Evolutionary conservation across 768 basidiomycete genomes (phyloP).

Genomic region (Amanita jacksonii): DNA sequence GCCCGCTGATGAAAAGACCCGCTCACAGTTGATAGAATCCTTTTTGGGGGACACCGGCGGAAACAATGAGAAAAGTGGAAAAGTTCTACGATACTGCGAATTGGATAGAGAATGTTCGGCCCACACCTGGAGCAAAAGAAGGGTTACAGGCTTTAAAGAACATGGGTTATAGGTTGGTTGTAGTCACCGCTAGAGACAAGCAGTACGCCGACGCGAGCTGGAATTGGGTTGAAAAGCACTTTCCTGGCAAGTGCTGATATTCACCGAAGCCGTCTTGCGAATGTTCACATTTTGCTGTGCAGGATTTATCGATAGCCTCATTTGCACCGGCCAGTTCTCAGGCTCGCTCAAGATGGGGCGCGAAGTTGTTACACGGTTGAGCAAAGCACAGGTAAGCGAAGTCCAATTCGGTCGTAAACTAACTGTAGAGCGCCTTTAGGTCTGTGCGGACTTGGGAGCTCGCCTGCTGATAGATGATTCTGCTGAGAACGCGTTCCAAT

Average conservation of each 20-base stretch:
- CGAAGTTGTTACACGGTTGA: conserved; percentile 45
- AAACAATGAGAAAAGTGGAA: conserved; percentile 50
- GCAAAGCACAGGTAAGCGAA: conserved; percentile 53
- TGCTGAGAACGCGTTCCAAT: conserved; percentile 63
- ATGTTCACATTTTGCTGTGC: neutral
- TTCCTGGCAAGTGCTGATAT: conserved; percentile 38
- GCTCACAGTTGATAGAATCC: conserved; percentile 27
- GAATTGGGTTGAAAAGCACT: conserved; percentile 57
- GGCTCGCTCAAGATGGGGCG: conserved; percentile 35
- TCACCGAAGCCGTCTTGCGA: neutral
- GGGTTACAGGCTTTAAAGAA: conserved; percentile 44
- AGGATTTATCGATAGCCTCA: conserved; percentile 47
- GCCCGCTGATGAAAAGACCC: neutral
- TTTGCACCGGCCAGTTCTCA: conserved; percentile 71
- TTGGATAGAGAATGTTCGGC: conserved; percentile 35
- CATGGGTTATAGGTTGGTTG: conserved; percentile 59
- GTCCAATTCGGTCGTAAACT: neutral
- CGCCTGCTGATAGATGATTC: conserved; percentile 73
- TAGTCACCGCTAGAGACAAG: conserved; percentile 66
- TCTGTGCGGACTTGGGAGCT: conserved; percentile 56
- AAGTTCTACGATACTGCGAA: conserved; percentile 50
- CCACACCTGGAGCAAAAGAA: conserved; percentile 54
- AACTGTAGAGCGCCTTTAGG: conserved; percentile 23
- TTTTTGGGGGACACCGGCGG: conserved; percentile 51
- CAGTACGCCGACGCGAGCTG: conserved; percentile 48